Conservation (phyloP, 176 grass and related monocot species). For the Elymus sibiricus region DNA sequence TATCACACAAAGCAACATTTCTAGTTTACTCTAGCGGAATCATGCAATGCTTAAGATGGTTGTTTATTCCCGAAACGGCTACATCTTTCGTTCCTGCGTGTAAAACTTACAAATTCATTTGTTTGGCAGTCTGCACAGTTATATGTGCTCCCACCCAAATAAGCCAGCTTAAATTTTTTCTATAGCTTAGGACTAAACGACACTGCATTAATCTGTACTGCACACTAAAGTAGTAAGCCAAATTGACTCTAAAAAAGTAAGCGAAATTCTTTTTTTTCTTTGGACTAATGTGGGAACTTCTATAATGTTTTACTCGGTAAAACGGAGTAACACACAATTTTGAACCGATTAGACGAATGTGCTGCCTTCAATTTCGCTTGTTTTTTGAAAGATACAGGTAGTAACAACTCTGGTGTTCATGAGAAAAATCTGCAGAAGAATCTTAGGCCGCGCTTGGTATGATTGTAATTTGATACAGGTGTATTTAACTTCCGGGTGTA, state of each 20-base stretch:
- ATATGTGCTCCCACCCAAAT: neutral
- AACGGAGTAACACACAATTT: neutral
- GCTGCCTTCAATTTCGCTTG: neutral
- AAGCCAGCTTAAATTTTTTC: neutral
- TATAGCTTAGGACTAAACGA: neutral
- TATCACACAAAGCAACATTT: neutral
- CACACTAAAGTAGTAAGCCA: neutral
- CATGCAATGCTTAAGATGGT: neutral
- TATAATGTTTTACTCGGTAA: neutral
- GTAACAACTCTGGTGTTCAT: neutral
- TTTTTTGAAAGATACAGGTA: neutral
- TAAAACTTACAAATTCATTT: neutral
- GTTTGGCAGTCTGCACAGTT: neutral
- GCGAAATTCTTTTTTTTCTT: neutral
- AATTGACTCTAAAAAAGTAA: neutral
- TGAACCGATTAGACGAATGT: neutral
- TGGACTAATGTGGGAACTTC: neutral
- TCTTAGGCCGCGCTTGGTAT: too few relatives aligned
- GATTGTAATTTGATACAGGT: too few relatives aligned
- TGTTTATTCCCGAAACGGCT: too few relatives aligned
- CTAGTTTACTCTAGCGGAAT: neutral
- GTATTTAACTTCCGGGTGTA: too few relatives aligned
- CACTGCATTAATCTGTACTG: neutral
- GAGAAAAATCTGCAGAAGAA: neutral
- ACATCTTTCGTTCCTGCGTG: too few relatives aligned